These are phyloP conservation scores for Cordyceps pruinosa DNA, from an alignment of 2,329 filamentous ascomycete genomes.

Conservation along the genomic window DNA sequence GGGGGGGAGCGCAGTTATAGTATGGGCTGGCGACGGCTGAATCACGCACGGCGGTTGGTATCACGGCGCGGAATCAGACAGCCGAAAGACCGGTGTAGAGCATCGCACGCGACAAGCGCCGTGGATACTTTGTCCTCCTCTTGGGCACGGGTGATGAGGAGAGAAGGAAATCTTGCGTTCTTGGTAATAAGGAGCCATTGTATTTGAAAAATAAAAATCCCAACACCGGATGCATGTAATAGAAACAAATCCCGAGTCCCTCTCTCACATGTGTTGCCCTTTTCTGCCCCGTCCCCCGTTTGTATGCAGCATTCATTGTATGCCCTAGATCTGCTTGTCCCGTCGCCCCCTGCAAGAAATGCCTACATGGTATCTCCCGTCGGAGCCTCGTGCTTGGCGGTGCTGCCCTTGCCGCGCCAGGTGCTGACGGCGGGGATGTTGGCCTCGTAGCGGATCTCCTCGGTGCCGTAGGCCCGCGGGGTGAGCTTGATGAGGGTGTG, in stretches of 20 bases:
- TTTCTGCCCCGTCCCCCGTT: background rate
- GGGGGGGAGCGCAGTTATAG: background rate
- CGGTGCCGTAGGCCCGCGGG: constrained; percentile 86
- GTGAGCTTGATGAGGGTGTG: constrained; percentile 96
- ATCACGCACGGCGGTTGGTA: background rate
- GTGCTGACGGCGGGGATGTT: constrained; percentile 95
- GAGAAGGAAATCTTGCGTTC: too few species aligned
- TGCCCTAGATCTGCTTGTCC: too few species aligned
- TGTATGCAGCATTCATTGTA: too few species aligned
- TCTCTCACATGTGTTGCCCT: background rate
- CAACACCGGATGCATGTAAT: constrained; percentile 6
- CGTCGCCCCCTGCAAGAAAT: background rate
- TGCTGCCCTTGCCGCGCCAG: constrained; percentile 89
- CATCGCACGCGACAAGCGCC: background rate
- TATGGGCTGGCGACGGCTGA: background rate
- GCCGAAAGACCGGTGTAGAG: background rate
- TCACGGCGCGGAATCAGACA: background rate
- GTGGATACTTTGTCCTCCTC: background rate
- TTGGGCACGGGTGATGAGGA: background rate
- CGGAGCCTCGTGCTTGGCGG: constrained; percentile 76
- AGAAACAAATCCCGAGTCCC: background rate
- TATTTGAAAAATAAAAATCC: background rate
- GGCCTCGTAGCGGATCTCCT: constrained; percentile 80
- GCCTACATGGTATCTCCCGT: constrained; percentile 29
- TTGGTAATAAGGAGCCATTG: background rate